Conservation (phyloP, 2,329 filamentous ascomycete species). For the Lachnellula hyalina region DNA sequence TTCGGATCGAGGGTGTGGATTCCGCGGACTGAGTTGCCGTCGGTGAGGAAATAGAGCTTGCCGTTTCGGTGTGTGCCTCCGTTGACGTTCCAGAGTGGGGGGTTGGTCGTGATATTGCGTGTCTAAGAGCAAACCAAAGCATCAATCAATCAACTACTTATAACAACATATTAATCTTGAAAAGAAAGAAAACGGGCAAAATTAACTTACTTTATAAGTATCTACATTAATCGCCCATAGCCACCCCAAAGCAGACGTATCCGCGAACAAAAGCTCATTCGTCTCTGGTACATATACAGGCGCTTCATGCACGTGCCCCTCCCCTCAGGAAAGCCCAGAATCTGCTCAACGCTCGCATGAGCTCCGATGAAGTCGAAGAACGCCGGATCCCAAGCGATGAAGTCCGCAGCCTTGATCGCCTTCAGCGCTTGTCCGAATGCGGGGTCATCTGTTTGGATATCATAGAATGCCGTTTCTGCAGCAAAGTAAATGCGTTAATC, state of each 20-base stretch:
- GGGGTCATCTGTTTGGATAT: not conserved
- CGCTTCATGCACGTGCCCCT: not conserved
- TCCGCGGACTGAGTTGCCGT: not conserved
- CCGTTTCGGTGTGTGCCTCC: not conserved
- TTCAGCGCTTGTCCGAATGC: not conserved
- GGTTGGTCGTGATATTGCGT: not conserved
- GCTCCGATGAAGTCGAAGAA: not conserved
- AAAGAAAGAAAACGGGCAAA: not conserved
- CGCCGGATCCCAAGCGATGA: not conserved
- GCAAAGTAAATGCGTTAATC: not conserved
- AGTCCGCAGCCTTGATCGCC: not conserved
- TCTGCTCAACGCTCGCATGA: not conserved
- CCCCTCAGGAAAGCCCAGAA: not conserved
- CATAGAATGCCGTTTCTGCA: not conserved
- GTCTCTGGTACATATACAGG: not conserved
- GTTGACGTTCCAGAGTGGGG: not conserved
- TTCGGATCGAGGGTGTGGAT: not conserved
- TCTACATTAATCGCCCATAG: conserved; percentile 48
- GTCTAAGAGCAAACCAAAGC: not conserved
- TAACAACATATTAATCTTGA: not conserved
- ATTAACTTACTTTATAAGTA: not conserved
- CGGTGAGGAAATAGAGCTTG: not conserved
- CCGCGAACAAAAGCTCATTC: conserved; percentile 56
- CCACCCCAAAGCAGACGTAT: conserved; percentile 72
- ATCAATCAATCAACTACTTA: not conserved